Base-by-base conservation (phyloP, 129 eudicot genomes). In the Smallanthus sonchifolius region DNA sequence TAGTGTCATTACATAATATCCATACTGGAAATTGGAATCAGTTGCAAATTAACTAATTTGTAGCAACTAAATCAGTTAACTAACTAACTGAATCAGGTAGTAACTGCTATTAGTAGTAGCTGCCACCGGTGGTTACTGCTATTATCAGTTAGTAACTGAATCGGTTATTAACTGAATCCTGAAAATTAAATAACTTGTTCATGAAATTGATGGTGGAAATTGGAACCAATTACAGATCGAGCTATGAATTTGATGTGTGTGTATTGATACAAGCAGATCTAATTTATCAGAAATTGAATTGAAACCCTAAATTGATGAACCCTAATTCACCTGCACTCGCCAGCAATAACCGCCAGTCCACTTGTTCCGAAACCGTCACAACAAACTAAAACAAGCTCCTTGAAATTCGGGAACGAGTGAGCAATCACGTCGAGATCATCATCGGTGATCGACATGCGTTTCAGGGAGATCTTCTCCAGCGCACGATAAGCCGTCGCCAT, bases 291-390 rank as follows among this genome's bases (percentile, higher is more conserved):
- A 37, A 2, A 4, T 13, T 2, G 43, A 10, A 10, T 15, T 43
- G 32, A 77, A 54, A 65, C 14, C 66, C 38, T 40, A 39, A 34
- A 51, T 44, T 38, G 3, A 47, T 56, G 37, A 20, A 60, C 45
- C 45, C 65, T 62, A 20, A 39, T 72, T 72, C 59, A 90, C 93
- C 91, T 87, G 93, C 93, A 90, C 43, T 84, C 80, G 54, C 74
- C 61, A 43, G 84, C 93, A 19, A 90, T 72, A 72, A 90, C 37
- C 35, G 93, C 86, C 14, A 90, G 91, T 3, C 96, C 96, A 67
- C 75, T 72, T 1, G 96, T 90, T 2, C 93, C 91, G 64, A 90
- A 90, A 3, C 87, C 96, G 1, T 90, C 93, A 55, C 96, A 90
- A 10, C 96, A 90, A 74, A 90, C 91, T 20, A 90, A 79, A 54